Base-by-base conservation (phyloP, 1,284 basidiomycete genomes). In the Inonotus hispidus region DNA sequence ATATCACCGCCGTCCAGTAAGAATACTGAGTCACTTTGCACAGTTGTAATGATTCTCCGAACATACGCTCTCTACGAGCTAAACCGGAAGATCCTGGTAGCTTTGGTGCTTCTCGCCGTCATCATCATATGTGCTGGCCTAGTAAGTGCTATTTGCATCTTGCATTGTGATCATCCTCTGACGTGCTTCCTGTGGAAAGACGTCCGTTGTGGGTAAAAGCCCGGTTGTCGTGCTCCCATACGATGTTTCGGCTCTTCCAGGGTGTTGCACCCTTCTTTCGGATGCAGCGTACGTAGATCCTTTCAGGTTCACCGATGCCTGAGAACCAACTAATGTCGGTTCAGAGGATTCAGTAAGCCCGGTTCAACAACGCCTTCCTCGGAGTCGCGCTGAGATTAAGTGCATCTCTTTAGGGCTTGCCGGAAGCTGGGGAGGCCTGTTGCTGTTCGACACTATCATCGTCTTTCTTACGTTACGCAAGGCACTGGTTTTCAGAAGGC, bases 381-480 rank as follows among this genome's bases (percentile, higher is more conserved):
- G 11, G 46, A 21, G 19, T 23, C n/a, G 32, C 3, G 4, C 11
- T 19, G 23, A n/a, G 8, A n/a, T 45, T 3, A 45, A 45, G 5
- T 10, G 16, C 8, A 16, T n/a, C 14, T 45, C 14, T 21, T 21
- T 21, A 77, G 75, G 71, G 11, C 58, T 72, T 16, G 71, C 68
- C 14, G 65, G 65, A 13, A 74, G 73, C 1, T 78, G 76, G 76
- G 64, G 66, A 10, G 72, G 72, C 32, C 71, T 77, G 70, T 68
- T 78, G 2, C 64, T 74, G 6, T 77, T 77, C 56, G 77, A 79
- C 61, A 60, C 70, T 2, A 52, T 74, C 45, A 71, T 79, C 11
- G 76, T 79, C 60, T 64, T 64, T 3, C 71, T 78, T 66, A 80
- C 78, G 13, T 61, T 78, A 13, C 75, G 72, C 62, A 79, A 78